Evolutionary conservation across 2,329 filamentous ascomycete species (phyloP), one percentile per base, ranked within the genome.

Genomic region (Penicillium thymicola): DNA sequence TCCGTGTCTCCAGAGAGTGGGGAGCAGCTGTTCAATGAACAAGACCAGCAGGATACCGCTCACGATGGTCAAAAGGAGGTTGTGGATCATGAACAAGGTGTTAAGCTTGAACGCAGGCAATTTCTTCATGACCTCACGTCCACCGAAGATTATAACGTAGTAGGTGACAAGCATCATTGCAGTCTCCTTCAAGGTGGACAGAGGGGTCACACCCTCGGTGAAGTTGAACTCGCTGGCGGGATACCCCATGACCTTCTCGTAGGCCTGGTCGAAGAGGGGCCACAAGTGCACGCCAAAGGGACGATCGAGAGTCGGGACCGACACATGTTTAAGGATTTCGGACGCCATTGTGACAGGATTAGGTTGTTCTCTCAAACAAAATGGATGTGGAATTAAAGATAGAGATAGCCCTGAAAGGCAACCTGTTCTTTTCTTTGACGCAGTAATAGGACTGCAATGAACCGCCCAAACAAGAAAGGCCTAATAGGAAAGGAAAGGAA

Each of bases 111-210:
- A 88, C 23, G 93, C 83, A 72, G 88, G 82, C 62, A 90, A 85
- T 70, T 89, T 88, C 78, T 90, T 90, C 94, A 99, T 97, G 68
- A 92, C 74, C 78, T 95, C 90, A 64, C 93, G 85, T 58, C 93
- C 94, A 62, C 92, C 92, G 66, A 97, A 95, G 70, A 97, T 94
- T 78, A 96, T 81, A 65, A 89, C 79, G 77, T 97, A 97, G 87
- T 97, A 99, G 73, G 89, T 79, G 71, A 91, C 79, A 67, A 97
- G 87, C 73, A 92, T 88, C 66, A 89, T 84, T 58, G 85, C 84
- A 48, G 90, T 93, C 77, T 90, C 86, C 76, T 88, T 89, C 69
- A 97, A 80, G 4, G 92, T 97, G 54, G 92, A 96, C 84, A 97
- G 88, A 60, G 91, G 89, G 30, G 92, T 97, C 75, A 86, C 80